These are phyloP conservation scores for Colletotrichum sp. DNA, from an alignment of 2,329 filamentous ascomycete species.

Conservation along the genomic window DNA sequence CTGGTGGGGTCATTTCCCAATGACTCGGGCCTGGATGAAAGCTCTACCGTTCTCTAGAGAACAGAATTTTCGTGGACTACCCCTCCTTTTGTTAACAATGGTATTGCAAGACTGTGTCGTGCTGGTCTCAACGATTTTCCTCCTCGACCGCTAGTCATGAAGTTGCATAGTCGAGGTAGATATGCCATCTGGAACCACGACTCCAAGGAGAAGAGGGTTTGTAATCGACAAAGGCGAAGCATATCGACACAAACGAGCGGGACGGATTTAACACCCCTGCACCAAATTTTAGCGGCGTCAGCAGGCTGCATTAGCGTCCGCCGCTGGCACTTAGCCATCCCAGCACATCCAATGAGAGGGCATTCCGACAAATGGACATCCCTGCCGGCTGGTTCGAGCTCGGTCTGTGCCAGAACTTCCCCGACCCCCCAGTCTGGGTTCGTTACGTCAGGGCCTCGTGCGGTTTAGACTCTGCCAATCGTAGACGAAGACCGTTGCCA, in stretches of 20 bases:
- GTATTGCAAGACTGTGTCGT: background rate
- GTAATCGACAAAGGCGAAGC: background rate
- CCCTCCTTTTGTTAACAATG: background rate
- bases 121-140: background rate
- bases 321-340: background rate
- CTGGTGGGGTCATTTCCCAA: background rate
- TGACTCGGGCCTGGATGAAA: background rate
- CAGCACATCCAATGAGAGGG: background rate
- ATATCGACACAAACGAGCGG: background rate
- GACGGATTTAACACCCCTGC: background rate
- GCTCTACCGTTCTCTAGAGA: background rate
- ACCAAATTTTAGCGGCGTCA: slow-evolving; percentile 2
- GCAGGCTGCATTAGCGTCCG: slow-evolving; percentile 18
- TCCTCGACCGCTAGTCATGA: background rate
- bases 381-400: background rate
- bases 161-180: background rate
- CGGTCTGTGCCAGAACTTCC: background rate
- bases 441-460: background rate
- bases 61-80: background rate
- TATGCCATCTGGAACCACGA: background rate
- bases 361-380: background rate
- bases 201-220: background rate
- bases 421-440: background rate
- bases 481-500: background rate
- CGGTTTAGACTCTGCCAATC: background rate